Percentiles rank a stretch among this genome's conserved stretches.
Evolutionary conservation across 805 yeast species (phyloP).

Genomic region (Candida tibetensis): DNA sequence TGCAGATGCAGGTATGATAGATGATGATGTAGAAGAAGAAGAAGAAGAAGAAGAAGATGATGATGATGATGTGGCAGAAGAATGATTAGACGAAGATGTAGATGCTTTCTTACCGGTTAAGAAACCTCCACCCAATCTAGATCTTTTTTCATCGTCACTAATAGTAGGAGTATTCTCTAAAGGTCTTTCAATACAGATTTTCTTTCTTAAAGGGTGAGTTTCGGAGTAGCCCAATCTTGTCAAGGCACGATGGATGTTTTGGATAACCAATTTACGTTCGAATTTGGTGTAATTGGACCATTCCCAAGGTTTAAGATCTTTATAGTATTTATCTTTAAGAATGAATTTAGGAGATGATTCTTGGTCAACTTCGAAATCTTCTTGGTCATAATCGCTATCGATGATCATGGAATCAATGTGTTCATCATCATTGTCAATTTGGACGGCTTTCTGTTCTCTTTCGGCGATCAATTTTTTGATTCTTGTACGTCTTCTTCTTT

Average conservation of each 20-base stretch:
- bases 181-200: conserved; percentile 16
- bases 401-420: conserved; percentile 9
- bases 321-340: conserved; percentile 41
- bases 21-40: conserved; percentile 7
- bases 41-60: conserved; percentile 1
- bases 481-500: conserved; percentile 20
- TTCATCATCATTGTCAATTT: conserved; percentile 5
- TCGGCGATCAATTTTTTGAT: conserved; percentile 30
- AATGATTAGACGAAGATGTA: conserved; percentile 6
- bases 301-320: conserved; percentile 38
- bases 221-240: conserved; percentile 42
- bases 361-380: conserved; percentile 1
- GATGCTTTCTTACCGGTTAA: conserved; percentile 14
- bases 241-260: conserved; percentile 37
- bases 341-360: conserved; percentile 16
- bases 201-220: conserved; percentile 41
- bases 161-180: neutral
- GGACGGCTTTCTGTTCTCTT: conserved; percentile 13
- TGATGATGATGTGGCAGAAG: conserved; percentile 6
- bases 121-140: conserved; percentile 29
- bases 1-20: conserved; percentile 3
- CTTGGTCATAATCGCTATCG: conserved; percentile 10
- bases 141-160: conserved; percentile 22
- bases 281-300: conserved; percentile 30
- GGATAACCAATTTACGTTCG: conserved; percentile 31